Percentiles rank a stretch among this genome's conserved stretches.
phyloP scores from a whole-genome alignment of 2,329 filamentous ascomycete genomes.

The Grosmannia serpens region DNA sequence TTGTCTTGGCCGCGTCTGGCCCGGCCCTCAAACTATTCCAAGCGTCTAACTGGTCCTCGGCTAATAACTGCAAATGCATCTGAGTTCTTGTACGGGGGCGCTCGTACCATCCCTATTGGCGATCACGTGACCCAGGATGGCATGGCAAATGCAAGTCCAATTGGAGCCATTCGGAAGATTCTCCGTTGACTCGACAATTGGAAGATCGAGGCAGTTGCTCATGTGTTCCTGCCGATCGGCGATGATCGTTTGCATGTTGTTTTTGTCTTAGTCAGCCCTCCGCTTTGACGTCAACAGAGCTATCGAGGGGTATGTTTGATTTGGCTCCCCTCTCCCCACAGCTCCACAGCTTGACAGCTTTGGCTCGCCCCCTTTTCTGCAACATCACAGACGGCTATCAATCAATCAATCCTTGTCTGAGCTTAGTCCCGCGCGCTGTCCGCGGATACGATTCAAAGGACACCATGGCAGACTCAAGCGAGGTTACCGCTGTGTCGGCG shows the following conservation, averaged over 20 bases:
- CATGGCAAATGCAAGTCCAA: not conserved
- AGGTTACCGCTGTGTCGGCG: constrained; percentile 60
- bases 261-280: not conserved
- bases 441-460: no score
- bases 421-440: not conserved
- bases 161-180: not conserved
- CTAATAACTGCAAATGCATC: no score
- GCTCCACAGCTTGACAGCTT: constrained; percentile 3
- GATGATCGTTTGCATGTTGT: not conserved
- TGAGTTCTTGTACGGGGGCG: not conserved
- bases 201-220: not conserved
- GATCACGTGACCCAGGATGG: no score
- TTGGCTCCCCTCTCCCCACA: constrained; percentile 1
- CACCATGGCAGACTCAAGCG: constrained; percentile 7
- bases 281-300: constrained; percentile 1
- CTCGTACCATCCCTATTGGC: no score
- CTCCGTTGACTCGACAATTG: not conserved
- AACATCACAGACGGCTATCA: not conserved
- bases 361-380: not conserved
- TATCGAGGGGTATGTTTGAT: not conserved
- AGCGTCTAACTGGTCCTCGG: no score
- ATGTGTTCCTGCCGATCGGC: not conserved
- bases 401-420: not conserved
- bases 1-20: not conserved
- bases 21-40: not conserved